Evolutionary conservation across 2,329 filamentous ascomycete species (phyloP).

Genomic region (Sporothrix schenckii): DNA sequence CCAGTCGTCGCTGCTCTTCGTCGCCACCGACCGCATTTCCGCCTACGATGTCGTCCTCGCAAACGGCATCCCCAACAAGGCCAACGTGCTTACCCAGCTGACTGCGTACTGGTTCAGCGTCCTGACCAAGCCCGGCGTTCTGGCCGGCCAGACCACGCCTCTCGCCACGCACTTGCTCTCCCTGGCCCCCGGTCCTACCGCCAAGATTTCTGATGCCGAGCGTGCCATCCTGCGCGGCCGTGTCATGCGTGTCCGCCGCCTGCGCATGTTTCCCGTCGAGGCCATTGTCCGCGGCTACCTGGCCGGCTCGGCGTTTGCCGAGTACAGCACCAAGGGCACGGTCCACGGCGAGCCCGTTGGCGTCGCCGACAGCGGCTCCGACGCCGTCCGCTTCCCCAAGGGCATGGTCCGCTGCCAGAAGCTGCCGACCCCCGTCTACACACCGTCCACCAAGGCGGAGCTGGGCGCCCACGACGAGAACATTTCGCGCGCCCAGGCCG

Average conservation of each 20-base stretch:
- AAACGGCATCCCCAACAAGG: slow-evolving; percentile 64
- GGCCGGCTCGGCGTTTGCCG: slow-evolving; percentile 80
- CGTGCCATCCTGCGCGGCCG: slow-evolving; percentile 61
- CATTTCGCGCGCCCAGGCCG: slow-evolving; percentile 70
- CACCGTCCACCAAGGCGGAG: slow-evolving; percentile 84
- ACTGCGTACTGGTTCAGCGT: slow-evolving; percentile 59
- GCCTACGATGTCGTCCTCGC: slow-evolving; percentile 91
- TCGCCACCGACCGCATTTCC: slow-evolving; percentile 76
- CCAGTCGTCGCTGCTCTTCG: slow-evolving; percentile 42
- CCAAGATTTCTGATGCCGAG: slow-evolving; percentile 49
- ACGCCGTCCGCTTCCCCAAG: slow-evolving; percentile 46
- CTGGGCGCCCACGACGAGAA: slow-evolving; percentile 80
- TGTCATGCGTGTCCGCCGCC: slow-evolving; percentile 74
- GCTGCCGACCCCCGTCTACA: slow-evolving; percentile 69
- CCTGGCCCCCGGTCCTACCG: slow-evolving; percentile 45
- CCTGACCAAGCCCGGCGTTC: slow-evolving; percentile 44
- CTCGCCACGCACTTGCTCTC: slow-evolving; percentile 58
- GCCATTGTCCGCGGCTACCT: slow-evolving; percentile 89
- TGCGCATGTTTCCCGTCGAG: slow-evolving; percentile 77
- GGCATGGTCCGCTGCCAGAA: slow-evolving; percentile 72
- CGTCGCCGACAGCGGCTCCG: slow-evolving; percentile 15
- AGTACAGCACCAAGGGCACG: slow-evolving; percentile 72
- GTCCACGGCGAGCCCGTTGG: slow-evolving; percentile 73
- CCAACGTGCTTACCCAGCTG: slow-evolving; percentile 53
- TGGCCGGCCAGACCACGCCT: slow-evolving; percentile 44